Base-by-base conservation (phyloP, 2,329 filamentous ascomycete species). In the Sporothrix sp. region DNA sequence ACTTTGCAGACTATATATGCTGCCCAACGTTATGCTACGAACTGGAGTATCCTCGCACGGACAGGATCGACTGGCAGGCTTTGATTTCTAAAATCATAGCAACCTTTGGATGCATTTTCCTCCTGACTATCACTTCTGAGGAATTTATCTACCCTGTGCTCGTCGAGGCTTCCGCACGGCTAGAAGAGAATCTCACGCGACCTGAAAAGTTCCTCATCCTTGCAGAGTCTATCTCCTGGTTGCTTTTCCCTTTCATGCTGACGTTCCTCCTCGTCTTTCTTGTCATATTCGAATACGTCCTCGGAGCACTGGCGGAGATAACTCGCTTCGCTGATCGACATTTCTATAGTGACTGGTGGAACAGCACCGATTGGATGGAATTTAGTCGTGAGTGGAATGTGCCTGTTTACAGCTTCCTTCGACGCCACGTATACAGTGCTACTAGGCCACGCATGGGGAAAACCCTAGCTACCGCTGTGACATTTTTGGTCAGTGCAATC, bases 21-120 rank as follows among this genome's bases (percentile, higher is more conserved):
- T 97, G 90, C 62, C 93, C 93, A 14, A 98, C 93, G 0, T 78
- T 98, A 18, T 98, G 93, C 73, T 98, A 98, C 68, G 93, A 98
- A 68, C 76, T 97, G 45, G 91, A 97, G 65, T 98, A 97, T 65
- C 93, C 93, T 2, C 84, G 93, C 44, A 89, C 79, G 10, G 65
- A 76, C 11, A 70, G 72, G n/a, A 81, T 88, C 52, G 80, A 87
- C 59, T 95, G 87, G 82, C 75, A 80, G 18, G 84, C 89, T 56
- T 78, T 97, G 39, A 79, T 87, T 52, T 86, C 84, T 66, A 97
- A 97, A 68, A 81, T 87, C 20, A 68, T 90, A 14, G 93, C 93
- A 42, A 85, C 93, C 1, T 97, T 97, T 63, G 93, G 93, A 44
- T 95, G 91, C 67, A 95, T 98, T 63, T 97, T 96, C 67, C 78